These are phyloP conservation scores for Tetratostichococcus sp. DNA, from an alignment of 139 green algal genomes.

Conservation along the genomic window DNA sequence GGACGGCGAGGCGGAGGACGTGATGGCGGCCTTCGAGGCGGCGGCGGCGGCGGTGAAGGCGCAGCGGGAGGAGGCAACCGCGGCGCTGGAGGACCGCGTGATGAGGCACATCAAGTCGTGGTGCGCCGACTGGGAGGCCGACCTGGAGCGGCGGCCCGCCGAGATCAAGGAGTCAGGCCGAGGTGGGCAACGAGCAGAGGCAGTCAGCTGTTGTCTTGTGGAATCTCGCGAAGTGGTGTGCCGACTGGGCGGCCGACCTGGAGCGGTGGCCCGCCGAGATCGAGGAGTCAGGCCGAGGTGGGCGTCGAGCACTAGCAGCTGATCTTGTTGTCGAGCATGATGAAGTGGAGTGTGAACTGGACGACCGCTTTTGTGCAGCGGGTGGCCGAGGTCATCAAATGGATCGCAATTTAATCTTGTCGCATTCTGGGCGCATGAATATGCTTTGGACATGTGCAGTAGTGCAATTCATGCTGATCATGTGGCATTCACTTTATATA, in stretches of 20 bases:
- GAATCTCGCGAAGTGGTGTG: too few relatives aligned
- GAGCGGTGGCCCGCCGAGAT: slow-evolving; percentile 50
- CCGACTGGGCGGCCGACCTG: slow-evolving; percentile 90
- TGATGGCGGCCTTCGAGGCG: slow-evolving; percentile 33
- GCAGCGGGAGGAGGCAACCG: slow-evolving; percentile 49
- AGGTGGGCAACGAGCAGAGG: slow-evolving; percentile 4
- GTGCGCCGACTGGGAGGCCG: slow-evolving; percentile 82
- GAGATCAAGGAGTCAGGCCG: slow-evolving; percentile 31
- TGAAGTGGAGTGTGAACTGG: slow-evolving; percentile 82
- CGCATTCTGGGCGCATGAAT: too few relatives aligned
- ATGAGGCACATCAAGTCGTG: slow-evolving; percentile 33
- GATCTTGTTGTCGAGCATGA: too few relatives aligned
- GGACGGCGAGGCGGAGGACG: slow-evolving; percentile 5
- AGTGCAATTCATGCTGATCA: too few relatives aligned
- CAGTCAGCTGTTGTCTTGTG: too few relatives aligned
- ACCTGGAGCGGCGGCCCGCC: slow-evolving; percentile 69
- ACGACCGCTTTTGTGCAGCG: slow-evolving; percentile 79
- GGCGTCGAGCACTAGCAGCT: background rate
- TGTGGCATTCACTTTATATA: too few relatives aligned
- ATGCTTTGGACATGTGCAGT: too few relatives aligned
- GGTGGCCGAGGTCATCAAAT: slow-evolving; percentile 26
- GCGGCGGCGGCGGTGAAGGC: slow-evolving; percentile 51
- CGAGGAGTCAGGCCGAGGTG: slow-evolving; percentile 29
- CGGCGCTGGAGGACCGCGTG: slow-evolving; percentile 73
- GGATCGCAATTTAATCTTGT: too few relatives aligned